phyloP scores from a whole-genome alignment of 805 yeast genomes.

The Starmerella stigmatis region DNA sequence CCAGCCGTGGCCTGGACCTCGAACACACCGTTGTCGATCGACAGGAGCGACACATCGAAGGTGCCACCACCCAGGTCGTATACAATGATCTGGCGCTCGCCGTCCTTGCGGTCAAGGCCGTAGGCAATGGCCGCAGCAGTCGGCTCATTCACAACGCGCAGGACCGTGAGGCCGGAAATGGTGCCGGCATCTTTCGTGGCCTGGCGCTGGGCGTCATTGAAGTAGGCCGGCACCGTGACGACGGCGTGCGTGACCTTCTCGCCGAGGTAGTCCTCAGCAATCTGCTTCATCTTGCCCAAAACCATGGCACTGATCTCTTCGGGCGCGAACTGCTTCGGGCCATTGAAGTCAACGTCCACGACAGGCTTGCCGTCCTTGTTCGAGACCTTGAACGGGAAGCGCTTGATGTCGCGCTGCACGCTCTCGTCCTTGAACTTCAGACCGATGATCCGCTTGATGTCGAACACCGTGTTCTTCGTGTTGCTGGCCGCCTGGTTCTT shows the following conservation, averaged over 20 bases:
- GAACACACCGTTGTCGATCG: slow-evolving; percentile 84
- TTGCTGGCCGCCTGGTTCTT: slow-evolving; percentile 90
- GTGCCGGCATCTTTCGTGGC: slow-evolving; percentile 91
- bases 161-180: slow-evolving; percentile 78
- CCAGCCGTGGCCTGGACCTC: slow-evolving; percentile 92
- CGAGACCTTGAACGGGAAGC: slow-evolving; percentile 63
- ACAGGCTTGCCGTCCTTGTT: slow-evolving; percentile 73
- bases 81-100: slow-evolving; percentile 81
- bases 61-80: slow-evolving; percentile 98
- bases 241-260: slow-evolving; percentile 78
- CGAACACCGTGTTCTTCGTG: slow-evolving; percentile 77
- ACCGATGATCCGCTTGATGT: slow-evolving; percentile 86
- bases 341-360: slow-evolving; percentile 62
- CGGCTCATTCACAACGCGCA: slow-evolving; percentile 87
- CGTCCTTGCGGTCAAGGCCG: slow-evolving; percentile 71
- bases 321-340: slow-evolving; percentile 69
- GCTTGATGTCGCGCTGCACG: slow-evolving; percentile 73
- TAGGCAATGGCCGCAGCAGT: slow-evolving; percentile 98
- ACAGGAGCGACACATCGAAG: slow-evolving; percentile 78
- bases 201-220: slow-evolving; percentile 89
- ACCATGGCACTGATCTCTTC: slow-evolving; percentile 92
- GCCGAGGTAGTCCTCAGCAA: slow-evolving; percentile 86
- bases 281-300: slow-evolving; percentile 80
- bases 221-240: slow-evolving; percentile 87
- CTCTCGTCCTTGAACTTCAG: slow-evolving; percentile 64